Evolutionary conservation across 2,329 filamentous ascomycete genomes (phyloP), one percentile per base, ranked within the genome.

Genomic region (Aspergillus sp.): DNA sequence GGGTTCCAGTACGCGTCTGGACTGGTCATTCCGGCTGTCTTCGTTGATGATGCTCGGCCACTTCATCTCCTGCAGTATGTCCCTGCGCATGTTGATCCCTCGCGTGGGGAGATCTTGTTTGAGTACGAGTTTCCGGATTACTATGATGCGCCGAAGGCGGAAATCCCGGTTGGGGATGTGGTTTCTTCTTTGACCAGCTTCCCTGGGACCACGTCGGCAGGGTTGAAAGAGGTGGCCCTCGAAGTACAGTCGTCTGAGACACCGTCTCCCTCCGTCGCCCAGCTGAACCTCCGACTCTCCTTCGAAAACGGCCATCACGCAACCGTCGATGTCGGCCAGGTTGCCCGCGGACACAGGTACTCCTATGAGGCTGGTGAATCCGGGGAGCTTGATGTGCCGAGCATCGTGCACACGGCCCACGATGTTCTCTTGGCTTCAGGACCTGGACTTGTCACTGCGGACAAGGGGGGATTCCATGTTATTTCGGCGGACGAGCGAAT

Each of bases 1-100:
- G 69, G 68, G 1, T 72, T 71, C 46, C 69, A 72, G 59, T 72
- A 70, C 47, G 55, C 25, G 6, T 57, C 67, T 30, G 69, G 69
- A 0, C 34, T 66, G 8, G 46, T 72, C n/a, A 55, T 72, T 4
- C 69, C 69, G 0, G 64, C 69, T 9, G 51, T 72, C 3, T 57
- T 70, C 1, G 25, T 53, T 3, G 65, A 63, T 2, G 66, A 64
- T 2, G 19, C 31, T 1, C 61, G 59, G 4, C 61, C 64, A 19
- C 56, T 67, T 4, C 68, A 69, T 55, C 57, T 72, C 13, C 45
- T 72, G 1, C 62, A 65, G 41, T 72, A 69, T 48, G n/a, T 70
- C 1, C 68, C 69, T 0, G 59, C 65, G 3, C 60, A 54, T 17
- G 7, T 71, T 3, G 62, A 65, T 11, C n/a, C 48, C 9, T 8